Base-by-base conservation (phyloP, 129 eudicot species). In the Helianthus tuberosus region DNA sequence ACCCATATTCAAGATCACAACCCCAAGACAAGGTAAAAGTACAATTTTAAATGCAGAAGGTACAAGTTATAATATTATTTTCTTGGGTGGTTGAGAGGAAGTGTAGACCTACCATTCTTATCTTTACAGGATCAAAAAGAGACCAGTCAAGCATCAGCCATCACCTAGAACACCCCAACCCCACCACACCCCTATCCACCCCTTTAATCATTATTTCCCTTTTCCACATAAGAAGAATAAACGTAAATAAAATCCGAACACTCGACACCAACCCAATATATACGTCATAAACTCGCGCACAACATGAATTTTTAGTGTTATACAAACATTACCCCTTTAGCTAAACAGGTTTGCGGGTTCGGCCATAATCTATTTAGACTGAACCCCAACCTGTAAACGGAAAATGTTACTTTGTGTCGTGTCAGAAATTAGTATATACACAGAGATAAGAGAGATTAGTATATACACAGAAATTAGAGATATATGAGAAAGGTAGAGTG, bases 161-260 rank as follows among this genome's bases (percentile, higher is more conserved):
- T 51, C 68, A 65, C 66, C 52, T 44, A 14, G 35, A 53, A 65
- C 55, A 54, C 79, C 74, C 62, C 25, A 53, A 20, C 11, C 60
- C 60, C 60, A 53, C 75, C 75, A 48, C 69, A 73, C 63, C 74
- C 68, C 66, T 55, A 58, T 58, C 74, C 75, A 69, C 47, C 81
- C 81, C 81, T 77, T 77, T 77, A 77, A 77, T 77, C 75, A 77
- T 77, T 60, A 53, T 16, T 60, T 48, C 66, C 70, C 69, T 69
- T 77, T 69, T 68, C 25, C 63, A 68, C 60, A 46, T 6, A 68
- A 68, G 60, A 77, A 77, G 75, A 49, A 61, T 68, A 68, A 70
- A 67, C 46, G 12, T 57, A 36, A 27, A 39, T 27, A 35, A 35
- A 67, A 43, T 43, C 10, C 10, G 2, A 8, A 43, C 1, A 43